Conservation (phyloP, 257 asterid genomes). For the Solanum medicagineum region DNA sequence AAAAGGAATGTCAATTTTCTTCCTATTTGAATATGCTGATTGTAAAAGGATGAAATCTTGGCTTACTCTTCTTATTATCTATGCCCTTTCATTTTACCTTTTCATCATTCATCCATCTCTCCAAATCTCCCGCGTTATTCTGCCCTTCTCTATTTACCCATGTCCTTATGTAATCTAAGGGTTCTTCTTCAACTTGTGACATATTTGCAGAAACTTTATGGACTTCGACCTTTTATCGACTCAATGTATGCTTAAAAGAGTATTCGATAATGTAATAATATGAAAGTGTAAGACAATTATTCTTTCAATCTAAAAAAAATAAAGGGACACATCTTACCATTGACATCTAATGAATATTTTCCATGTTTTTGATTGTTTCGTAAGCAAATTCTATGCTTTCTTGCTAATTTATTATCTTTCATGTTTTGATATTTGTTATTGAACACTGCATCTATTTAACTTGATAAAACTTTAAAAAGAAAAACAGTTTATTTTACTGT, state of each 20-base stretch:
- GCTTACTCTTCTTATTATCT: constrained; percentile 48
- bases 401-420: too few relatives aligned
- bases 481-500: too few relatives aligned
- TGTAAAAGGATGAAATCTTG: background rate
- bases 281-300: too few relatives aligned
- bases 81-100: constrained; percentile 53
- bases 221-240: constrained; percentile 34
- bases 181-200: background rate
- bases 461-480: too few relatives aligned
- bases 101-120: constrained; percentile 67
- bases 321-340: too few relatives aligned
- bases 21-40: background rate
- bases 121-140: constrained; percentile 63
- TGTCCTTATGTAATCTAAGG: background rate
- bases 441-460: too few relatives aligned
- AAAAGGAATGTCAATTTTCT: background rate
- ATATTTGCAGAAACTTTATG: constrained; percentile 52
- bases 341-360: too few relatives aligned
- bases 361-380: too few relatives aligned
- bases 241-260: constrained; percentile 37
- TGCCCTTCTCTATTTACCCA: background rate
- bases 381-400: too few relatives aligned
- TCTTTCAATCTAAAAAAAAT: too few relatives aligned
- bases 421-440: too few relatives aligned
- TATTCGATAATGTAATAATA: too few relatives aligned